A percentile compares a stretch with the other conserved stretches of the same genome.
Evolutionary conservation across 2,329 filamentous ascomycete species (phyloP).

Genomic region (Phialocephala subalpina): DNA sequence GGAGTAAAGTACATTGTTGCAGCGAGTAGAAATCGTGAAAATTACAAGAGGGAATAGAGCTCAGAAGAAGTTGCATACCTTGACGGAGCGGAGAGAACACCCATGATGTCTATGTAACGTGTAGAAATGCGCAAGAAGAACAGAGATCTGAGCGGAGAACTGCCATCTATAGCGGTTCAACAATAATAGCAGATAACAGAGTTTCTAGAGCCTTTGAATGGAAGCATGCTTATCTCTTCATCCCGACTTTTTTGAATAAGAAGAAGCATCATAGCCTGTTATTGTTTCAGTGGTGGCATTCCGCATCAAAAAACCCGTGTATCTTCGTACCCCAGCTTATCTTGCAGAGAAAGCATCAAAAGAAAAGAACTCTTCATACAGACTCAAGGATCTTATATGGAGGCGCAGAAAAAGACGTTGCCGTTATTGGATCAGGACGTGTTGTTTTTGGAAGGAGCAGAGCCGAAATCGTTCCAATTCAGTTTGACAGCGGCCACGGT

Average conservation of each 20-base stretch:
- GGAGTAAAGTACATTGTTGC: too few relatives aligned
- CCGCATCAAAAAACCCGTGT: slow-evolving; percentile 7
- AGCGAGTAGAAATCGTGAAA: too few relatives aligned
- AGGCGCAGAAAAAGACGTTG: background rate
- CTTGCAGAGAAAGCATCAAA: slow-evolving; percentile 7
- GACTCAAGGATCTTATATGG: slow-evolving; percentile 20
- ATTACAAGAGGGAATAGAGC: too few relatives aligned
- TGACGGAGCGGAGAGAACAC: slow-evolving; percentile 37
- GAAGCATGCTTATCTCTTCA: slow-evolving; percentile 13
- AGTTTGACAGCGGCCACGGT: background rate
- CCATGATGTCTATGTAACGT: slow-evolving; percentile 19
- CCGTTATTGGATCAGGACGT: slow-evolving; percentile 14
- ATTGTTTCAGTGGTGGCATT: slow-evolving; percentile 10
- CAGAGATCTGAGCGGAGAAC: background rate
- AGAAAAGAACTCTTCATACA: background rate
- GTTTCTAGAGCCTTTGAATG: background rate
- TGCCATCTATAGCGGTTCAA: background rate
- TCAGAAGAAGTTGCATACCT: too few relatives aligned
- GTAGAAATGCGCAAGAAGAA: background rate
- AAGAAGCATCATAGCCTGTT: slow-evolving; percentile 1
- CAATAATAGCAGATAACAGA: background rate
- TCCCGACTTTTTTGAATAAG: slow-evolving; percentile 3
- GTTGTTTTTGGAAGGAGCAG: background rate
- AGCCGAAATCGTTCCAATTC: background rate
- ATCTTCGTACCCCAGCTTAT: slow-evolving; percentile 24